Base-by-base conservation (phyloP, 2,329 filamentous ascomycete genomes). In the Cytospora piceicola region DNA sequence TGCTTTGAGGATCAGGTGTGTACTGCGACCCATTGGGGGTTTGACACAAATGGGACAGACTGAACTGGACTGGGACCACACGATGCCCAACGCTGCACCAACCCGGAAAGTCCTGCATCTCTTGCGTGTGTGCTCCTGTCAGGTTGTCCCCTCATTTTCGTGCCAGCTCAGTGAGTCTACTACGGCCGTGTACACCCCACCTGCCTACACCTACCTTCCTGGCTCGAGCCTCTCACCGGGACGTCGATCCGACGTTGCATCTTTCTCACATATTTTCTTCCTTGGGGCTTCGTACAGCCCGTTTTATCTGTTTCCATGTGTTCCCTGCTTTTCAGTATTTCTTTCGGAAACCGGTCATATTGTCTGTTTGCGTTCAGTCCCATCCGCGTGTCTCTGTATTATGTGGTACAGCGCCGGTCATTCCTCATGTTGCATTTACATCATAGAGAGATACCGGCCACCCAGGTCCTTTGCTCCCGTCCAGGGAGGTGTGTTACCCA, bases 381-480 rank as follows among this genome's bases (percentile, higher is more conserved):
- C 60, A 49, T 30, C 55, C 39, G 46, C 39, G n/a, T 46, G 52
- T 53, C 32, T 61, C 55, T 30, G 32, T 22, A 29, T 39, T 20
- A 52, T 55, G 39, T 30, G 51, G 54, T 34, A 36, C 61, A 64
- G 20, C 49, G 55, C 53, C 30, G 65, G 29, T 27, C 34, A 39
- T 57, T 29, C 7, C 34, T 64, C 42, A 51, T 61, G 34, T 56
- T 58, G 61, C 58, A 67, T 58, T 61, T 64, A 61, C 61, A 64
- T 54, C 57, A 67, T 58, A 64, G 57, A 64, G 52, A 46, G 46
- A 56, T 49, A 49, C 49, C 51, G 22, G 52, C 58, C 60, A 63
- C 60, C 54, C 58, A 61, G 58, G 54, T 61, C 61, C 57, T 63
- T 67, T 64, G 34, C 54, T 67, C 65, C 65, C 61, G 39, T 39